Conservation (phyloP, 805 yeast genomes). For the Wickerhamomyces hampshirensis region DNA sequence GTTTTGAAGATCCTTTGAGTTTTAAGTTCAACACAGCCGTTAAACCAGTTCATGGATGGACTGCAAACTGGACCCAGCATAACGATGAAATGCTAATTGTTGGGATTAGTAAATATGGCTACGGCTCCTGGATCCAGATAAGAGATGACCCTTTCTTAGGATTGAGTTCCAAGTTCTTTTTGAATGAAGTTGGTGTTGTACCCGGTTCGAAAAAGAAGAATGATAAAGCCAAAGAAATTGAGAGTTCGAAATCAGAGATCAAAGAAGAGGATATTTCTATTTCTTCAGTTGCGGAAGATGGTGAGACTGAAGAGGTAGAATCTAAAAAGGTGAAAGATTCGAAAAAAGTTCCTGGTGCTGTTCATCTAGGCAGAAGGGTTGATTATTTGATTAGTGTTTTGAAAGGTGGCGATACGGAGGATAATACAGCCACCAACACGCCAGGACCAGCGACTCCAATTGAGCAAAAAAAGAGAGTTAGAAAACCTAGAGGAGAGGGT, state of each 20-base stretch:
- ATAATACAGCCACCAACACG: slow-evolving; percentile 22
- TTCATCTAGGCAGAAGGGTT: slow-evolving; percentile 86
- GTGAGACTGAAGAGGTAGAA: slow-evolving; percentile 26
- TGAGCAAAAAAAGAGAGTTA: slow-evolving; percentile 21
- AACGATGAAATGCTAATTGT: slow-evolving; percentile 85
- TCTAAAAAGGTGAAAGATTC: too few relatives aligned
- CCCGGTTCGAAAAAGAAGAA: slow-evolving; percentile 30
- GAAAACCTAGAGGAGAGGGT: slow-evolving; percentile 24
- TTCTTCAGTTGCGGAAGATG: too few relatives aligned
- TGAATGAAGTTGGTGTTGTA: slow-evolving; percentile 42
- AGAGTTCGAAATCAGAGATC: too few relatives aligned
- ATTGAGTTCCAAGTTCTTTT: slow-evolving; percentile 75
- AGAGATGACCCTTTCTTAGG: slow-evolving; percentile 93
- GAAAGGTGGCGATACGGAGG: slow-evolving; percentile 46
- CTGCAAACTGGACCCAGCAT: slow-evolving; percentile 73
- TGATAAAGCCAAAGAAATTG: slow-evolving; percentile 10
- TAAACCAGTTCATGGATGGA: slow-evolving; percentile 88
- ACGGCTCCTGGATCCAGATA: slow-evolving; percentile 91
- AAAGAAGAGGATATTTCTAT: too few relatives aligned
- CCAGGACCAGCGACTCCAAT: slow-evolving; percentile 27
- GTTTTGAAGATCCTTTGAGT: slow-evolving; percentile 53
- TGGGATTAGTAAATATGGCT: slow-evolving; percentile 90
- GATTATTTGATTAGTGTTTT: slow-evolving; percentile 78
- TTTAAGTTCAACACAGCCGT: slow-evolving; percentile 61
- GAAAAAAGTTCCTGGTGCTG: slow-evolving; percentile 84